Conservation (phyloP, 768 basidiomycete genomes). For the Leucosporidium yakuticum region DNA sequence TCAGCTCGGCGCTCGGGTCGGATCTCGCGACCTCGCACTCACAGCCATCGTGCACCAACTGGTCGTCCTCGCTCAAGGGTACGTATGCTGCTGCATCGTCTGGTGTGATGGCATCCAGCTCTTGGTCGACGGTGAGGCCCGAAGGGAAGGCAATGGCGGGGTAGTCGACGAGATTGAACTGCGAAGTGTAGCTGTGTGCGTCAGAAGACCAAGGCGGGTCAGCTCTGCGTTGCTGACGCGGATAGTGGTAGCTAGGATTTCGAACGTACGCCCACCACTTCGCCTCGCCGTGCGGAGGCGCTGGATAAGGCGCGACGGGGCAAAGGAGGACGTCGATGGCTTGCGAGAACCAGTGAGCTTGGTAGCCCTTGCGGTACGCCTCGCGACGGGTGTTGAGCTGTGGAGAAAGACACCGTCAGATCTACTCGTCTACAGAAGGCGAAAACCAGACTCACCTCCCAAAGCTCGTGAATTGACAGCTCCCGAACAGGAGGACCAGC, state of each 20-base stretch:
- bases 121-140: background rate
- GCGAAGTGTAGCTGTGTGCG: background rate
- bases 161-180: background rate
- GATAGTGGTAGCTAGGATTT: background rate
- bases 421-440: background rate
- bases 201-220: background rate
- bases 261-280: constrained; percentile 2
- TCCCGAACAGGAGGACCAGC: background rate
- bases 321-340: constrained; percentile 14
- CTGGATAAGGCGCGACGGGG: constrained; percentile 1
- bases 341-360: background rate
- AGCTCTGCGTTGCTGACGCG: background rate
- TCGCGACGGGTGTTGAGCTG: constrained; percentile 1
- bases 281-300: constrained; percentile 4
- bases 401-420: background rate
- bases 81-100: background rate
- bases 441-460: background rate
- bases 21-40: background rate
- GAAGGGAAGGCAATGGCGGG: background rate
- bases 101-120: background rate
- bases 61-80: background rate
- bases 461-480: background rate
- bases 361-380: background rate
- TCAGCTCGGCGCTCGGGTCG: background rate
- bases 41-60: background rate